phyloP scores from a whole-genome alignment of 257 asterid genomes.

The Buddleja alternifolia region DNA sequence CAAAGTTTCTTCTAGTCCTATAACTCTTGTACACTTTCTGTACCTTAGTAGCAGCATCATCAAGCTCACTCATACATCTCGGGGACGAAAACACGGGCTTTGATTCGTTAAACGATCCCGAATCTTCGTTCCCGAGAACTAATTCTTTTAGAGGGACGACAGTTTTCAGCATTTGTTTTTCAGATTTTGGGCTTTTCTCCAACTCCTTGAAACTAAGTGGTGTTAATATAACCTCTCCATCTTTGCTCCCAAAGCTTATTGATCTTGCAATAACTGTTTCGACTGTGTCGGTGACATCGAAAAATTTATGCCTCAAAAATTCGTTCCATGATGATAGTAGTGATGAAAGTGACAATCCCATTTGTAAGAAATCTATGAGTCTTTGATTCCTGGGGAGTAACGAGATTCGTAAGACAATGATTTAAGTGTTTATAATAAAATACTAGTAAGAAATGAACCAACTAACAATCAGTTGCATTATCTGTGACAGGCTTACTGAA shows the following conservation, averaged over 20 bases:
- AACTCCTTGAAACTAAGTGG: slow-evolving; percentile 41
- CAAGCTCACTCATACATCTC: slow-evolving; percentile 28
- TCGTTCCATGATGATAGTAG: slow-evolving; percentile 47
- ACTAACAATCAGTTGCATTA: too few species aligned
- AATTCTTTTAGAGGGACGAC: slow-evolving; percentile 32
- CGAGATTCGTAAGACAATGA: neutral
- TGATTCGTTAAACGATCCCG: slow-evolving; percentile 24
- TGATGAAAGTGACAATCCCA: slow-evolving; percentile 53
- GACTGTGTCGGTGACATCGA: slow-evolving; percentile 34
- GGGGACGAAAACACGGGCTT: slow-evolving; percentile 16
- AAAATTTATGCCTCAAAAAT: slow-evolving; percentile 28
- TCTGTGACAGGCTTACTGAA: neutral
- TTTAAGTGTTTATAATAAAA: too few species aligned
- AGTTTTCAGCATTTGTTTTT: slow-evolving; percentile 31
- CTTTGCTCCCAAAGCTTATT: slow-evolving; percentile 50
- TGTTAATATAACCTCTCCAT: slow-evolving; percentile 34
- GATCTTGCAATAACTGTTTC: slow-evolving; percentile 51
- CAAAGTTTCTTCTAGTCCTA: slow-evolving; percentile 53
- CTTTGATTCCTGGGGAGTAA: neutral
- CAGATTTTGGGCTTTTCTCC: slow-evolving; percentile 22
- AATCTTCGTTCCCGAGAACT: slow-evolving; percentile 18
- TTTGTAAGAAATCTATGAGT: neutral
- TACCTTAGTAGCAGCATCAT: slow-evolving; percentile 50
- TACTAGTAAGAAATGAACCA: neutral
- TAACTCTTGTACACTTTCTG: slow-evolving; percentile 56